Evolutionary conservation across 306 rosid genomes (phyloP), one percentile per base, ranked within the genome.

Genomic region (Medicago arabica): DNA sequence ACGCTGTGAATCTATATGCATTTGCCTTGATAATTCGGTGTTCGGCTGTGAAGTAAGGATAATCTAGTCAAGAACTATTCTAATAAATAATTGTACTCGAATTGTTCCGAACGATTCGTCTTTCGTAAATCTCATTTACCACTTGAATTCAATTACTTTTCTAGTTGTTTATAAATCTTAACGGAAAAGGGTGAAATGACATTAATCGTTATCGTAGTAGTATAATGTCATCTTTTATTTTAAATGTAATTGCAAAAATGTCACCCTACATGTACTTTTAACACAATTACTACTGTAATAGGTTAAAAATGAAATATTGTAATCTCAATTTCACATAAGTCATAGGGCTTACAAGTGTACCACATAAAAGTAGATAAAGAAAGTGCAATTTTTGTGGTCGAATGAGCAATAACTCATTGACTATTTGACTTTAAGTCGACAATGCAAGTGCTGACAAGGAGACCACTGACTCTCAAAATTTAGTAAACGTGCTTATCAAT

Each of bases 401-500:
- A 55, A 55, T 19, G 61, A 19, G 7, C 34, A 55, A 19, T 34
- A 9, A 18, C 36, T 71, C 28, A 9, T 39, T 62, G 72, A 78
- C 72, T 47, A 60, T 62, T 55, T 0, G 17, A 34, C 8, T 47
- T 78, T 36, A 76, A 40, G 39, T 76, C 39, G 47, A 62, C 49
- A 9, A 34, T 7, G 69, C n/a, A 69, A 47, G 19, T 34, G 72
- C 77, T 78, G 82, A 78, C 77, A 10, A 62, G 77, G 82, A 71
- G 59, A 50, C 66, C 82, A 78, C 77, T 23, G 11, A 25, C 6
- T 39, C 72, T n/a, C 49, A 47, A 47, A 6, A 55, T 21, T 55
- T 55, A 55, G 61, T 55, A 18, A 54, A 54, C 60, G 13, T 4
- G 31, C 15, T 55, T 9, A 18, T 55, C 61, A 55, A 55, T 55